These are phyloP conservation scores for Acer yangbiense DNA, from an alignment of 345 rosid species.

Conservation along the genomic window DNA sequence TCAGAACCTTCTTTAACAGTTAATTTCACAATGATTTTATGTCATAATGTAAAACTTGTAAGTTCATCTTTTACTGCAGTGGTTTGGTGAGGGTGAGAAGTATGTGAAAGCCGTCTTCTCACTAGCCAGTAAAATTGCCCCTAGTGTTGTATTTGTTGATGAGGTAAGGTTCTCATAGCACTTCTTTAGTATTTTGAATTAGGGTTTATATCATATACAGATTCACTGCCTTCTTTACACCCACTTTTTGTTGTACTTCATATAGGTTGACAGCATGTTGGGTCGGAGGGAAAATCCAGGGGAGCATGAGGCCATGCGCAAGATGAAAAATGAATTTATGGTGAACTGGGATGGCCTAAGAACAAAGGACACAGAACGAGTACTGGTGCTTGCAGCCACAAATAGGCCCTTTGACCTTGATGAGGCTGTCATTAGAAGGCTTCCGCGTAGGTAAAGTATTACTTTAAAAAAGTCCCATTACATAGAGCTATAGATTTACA, in stretches of 20 bases:
- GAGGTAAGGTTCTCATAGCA: conserved; percentile 53
- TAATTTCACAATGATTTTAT: not conserved
- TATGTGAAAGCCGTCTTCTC: conserved; percentile 91
- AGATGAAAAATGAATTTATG: conserved; percentile 98
- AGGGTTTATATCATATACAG: not conserved
- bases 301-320: conserved; percentile 90
- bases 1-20: conserved; percentile 2
- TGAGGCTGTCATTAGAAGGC: conserved; percentile 93
- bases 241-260: conserved; percentile 14
- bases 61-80: conserved; percentile 49
- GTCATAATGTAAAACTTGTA: conserved; percentile 11
- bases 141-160: conserved; percentile 89
- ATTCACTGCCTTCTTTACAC: not conserved
- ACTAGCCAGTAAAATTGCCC: conserved; percentile 86
- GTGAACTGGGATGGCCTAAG: conserved; percentile 89
- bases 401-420: conserved; percentile 96
- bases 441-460: conserved; percentile 66
- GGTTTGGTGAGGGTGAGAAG: conserved; percentile 98
- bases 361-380: conserved; percentile 81
- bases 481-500: not conserved
- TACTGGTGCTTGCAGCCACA: conserved; percentile 94
- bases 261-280: conserved; percentile 94
- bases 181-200: conserved; percentile 14
- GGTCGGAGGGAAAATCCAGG: conserved; percentile 86
- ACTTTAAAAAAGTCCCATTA: not conserved